A percentile compares a stretch with the other conserved stretches of the same genome.
Evolutionary conservation across 1,284 basidiomycete genomes (phyloP).

Genomic region (Malassezia sympodialis): DNA sequence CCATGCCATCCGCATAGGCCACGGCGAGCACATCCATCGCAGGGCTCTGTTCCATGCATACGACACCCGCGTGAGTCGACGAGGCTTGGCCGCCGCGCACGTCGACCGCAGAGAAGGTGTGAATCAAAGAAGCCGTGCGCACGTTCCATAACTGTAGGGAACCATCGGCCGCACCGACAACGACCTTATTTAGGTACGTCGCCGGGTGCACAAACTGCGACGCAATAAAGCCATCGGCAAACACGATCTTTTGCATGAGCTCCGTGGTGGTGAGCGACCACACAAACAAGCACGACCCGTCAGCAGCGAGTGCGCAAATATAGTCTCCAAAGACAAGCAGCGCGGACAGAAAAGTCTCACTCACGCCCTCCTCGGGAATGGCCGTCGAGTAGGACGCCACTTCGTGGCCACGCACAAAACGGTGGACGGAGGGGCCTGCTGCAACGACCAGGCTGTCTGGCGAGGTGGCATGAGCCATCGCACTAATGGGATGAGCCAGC

Average conservation of each 20-base stretch:
- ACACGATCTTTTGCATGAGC: constrained; percentile 21
- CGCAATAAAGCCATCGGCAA: constrained; percentile 59
- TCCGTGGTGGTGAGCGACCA: constrained; percentile 56
- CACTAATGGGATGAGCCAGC: constrained; percentile 62
- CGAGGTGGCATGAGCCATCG: constrained; percentile 60
- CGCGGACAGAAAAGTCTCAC: constrained; percentile 22
- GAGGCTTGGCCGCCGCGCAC: constrained; percentile 19
- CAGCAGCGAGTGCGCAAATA: constrained; percentile 54
- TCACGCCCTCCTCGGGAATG: constrained; percentile 6
- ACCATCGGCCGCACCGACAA: constrained; percentile 74
- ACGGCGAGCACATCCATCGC: constrained; percentile 90
- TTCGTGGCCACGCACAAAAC: constrained; percentile 78
- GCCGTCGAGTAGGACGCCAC: constrained; percentile 50
- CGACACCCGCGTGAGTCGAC: constrained; percentile 30
- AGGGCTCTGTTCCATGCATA: constrained; percentile 68
- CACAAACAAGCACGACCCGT: constrained; percentile 66
- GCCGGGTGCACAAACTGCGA: constrained; percentile 78
- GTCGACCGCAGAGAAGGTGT: constrained; percentile 48
- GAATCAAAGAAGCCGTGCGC: constrained; percentile 52
- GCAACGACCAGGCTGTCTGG: constrained; percentile 77
- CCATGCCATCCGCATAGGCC: constrained; percentile 75
- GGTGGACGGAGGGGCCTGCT: constrained; percentile 61
- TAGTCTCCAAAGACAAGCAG: constrained; percentile 42
- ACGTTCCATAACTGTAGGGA: constrained; percentile 89
- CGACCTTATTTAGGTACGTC: constrained; percentile 91